phyloP scores from a whole-genome alignment of 2,329 filamentous ascomycete genomes.

The Neodidymelliopsis sp. region DNA sequence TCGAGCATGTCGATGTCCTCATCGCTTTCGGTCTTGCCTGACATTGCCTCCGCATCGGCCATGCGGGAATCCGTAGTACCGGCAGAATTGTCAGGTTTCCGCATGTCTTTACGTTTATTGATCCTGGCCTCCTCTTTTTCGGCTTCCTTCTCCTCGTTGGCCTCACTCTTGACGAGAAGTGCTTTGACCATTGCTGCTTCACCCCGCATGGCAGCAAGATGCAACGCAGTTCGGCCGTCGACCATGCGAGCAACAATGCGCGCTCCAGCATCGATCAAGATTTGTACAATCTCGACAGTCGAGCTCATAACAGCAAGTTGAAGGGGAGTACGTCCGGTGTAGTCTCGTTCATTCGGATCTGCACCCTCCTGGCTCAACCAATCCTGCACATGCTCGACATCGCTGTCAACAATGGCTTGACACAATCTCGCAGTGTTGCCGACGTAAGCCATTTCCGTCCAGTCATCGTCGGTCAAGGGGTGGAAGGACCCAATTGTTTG shows the following conservation, averaged over 20 bases:
- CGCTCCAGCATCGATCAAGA: slow-evolving; percentile 74
- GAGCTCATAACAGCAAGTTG: slow-evolving; percentile 77
- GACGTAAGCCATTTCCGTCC: slow-evolving; percentile 91
- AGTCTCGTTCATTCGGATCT: slow-evolving; percentile 72
- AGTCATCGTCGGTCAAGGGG: slow-evolving; percentile 80
- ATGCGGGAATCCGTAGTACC: slow-evolving; percentile 14
- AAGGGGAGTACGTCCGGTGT: slow-evolving; percentile 73
- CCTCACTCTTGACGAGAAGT: slow-evolving; percentile 75
- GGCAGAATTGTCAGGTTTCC: slow-evolving; percentile 18
- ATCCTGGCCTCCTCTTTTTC: slow-evolving; percentile 61
- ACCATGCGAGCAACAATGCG: slow-evolving; percentile 77
- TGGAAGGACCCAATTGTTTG: slow-evolving; percentile 79
- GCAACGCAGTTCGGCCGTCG: slow-evolving; percentile 83
- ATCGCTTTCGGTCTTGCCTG: slow-evolving; percentile 55
- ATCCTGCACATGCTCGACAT: slow-evolving; percentile 72
- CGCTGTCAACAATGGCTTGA: slow-evolving; percentile 79
- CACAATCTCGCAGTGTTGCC: slow-evolving; percentile 80
- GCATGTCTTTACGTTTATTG: slow-evolving; percentile 38
- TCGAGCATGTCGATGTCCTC: slow-evolving; percentile 62
- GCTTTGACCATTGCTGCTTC: slow-evolving; percentile 72
- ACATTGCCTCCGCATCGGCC: slow-evolving; percentile 37
- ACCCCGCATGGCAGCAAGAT: slow-evolving; percentile 78
- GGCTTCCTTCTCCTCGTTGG: slow-evolving; percentile 74
- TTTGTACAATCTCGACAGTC: slow-evolving; percentile 72
- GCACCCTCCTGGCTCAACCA: slow-evolving; percentile 73